A percentile compares a stretch with the other conserved stretches of the same genome.
These are phyloP conservation scores for Arbutus unedo DNA, from an alignment of 148 eudicot species.

Conservation along the genomic window DNA sequence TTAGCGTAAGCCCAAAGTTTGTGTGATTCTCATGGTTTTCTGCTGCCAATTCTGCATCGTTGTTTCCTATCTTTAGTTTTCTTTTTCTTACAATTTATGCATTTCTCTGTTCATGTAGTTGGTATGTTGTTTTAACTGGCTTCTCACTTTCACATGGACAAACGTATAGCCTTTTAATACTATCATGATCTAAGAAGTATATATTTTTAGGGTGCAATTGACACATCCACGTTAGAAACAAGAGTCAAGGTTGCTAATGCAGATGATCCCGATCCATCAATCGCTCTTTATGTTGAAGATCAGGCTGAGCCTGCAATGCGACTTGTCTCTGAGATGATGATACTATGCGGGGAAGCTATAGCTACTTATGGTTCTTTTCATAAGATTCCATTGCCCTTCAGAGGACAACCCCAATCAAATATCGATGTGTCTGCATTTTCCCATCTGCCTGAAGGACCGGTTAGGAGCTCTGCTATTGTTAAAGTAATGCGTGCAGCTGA, in stretches of 20 bases:
- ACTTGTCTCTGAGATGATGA: constrained; percentile 98
- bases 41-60: background rate
- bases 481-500: constrained; percentile 90
- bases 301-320: constrained; percentile 90
- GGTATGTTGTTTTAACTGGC: no score
- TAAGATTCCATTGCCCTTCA: constrained; percentile 72
- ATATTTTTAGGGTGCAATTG: constrained; percentile 77
- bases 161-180: background rate
- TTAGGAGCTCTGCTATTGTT: constrained; percentile 68
- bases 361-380: constrained; percentile 79
- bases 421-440: constrained; percentile 74
- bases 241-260: constrained; percentile 86
- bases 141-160: background rate
- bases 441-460: constrained; percentile 98
- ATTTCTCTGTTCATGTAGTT: background rate
- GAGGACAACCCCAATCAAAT: constrained; percentile 89
- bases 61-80: background rate
- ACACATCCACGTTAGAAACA: constrained; percentile 71
- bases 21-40: background rate
- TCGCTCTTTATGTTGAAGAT: constrained; percentile 86
- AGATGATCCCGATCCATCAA: constrained; percentile 81
- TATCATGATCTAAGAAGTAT: background rate
- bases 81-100: background rate
- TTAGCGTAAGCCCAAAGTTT: background rate
- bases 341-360: constrained; percentile 92